Conservation (phyloP, 2,329 filamentous ascomycete species). For the Leptographium flavum region DNA sequence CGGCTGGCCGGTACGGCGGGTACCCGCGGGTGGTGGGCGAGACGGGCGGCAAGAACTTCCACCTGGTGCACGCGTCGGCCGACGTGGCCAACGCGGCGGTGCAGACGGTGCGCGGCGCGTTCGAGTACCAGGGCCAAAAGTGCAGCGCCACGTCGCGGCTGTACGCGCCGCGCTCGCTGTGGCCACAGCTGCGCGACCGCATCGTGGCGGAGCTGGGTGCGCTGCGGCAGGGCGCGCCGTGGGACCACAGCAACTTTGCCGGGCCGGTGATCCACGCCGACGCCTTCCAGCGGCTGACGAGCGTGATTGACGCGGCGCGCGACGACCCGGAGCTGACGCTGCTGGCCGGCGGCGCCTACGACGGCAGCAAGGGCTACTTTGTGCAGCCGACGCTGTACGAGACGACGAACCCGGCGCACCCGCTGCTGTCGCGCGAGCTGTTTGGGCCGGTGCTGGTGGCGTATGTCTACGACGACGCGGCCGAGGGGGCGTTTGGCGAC, state of each 20-base stretch:
- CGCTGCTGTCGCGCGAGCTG: constrained; percentile 30
- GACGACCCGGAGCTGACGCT: constrained; percentile 25
- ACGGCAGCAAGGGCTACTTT: constrained; percentile 27
- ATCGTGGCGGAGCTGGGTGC: constrained; percentile 22
- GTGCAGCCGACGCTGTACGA: constrained; percentile 32
- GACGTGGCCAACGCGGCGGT: constrained; percentile 30
- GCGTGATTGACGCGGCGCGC: constrained; percentile 29
- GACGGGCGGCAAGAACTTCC: constrained; percentile 40
- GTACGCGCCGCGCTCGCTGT: constrained; percentile 36
- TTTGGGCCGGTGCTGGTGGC: constrained; percentile 32
- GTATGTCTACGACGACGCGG: constrained; percentile 31
- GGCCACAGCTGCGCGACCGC: constrained; percentile 23
- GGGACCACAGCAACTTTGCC: constrained; percentile 23
- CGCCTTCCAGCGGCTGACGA: constrained; percentile 30
- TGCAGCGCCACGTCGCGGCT: constrained; percentile 35
- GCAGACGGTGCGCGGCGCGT: constrained; percentile 31
- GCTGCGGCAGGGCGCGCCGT: constrained; percentile 18
- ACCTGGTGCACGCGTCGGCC: constrained; percentile 30
- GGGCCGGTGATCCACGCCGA: constrained; percentile 33
- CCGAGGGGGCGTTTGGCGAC: constrained; percentile 29
- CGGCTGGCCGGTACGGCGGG: constrained; percentile 65
- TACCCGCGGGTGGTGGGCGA: constrained; percentile 46
- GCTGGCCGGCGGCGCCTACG: constrained; percentile 29
- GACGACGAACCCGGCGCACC: constrained; percentile 25
- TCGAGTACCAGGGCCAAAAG: constrained; percentile 36